Percentiles rank a stretch among this genome's conserved stretches.
phyloP scores from a whole-genome alignment of 2,329 filamentous ascomycete genomes.

The Emydomyces testavorans region DNA sequence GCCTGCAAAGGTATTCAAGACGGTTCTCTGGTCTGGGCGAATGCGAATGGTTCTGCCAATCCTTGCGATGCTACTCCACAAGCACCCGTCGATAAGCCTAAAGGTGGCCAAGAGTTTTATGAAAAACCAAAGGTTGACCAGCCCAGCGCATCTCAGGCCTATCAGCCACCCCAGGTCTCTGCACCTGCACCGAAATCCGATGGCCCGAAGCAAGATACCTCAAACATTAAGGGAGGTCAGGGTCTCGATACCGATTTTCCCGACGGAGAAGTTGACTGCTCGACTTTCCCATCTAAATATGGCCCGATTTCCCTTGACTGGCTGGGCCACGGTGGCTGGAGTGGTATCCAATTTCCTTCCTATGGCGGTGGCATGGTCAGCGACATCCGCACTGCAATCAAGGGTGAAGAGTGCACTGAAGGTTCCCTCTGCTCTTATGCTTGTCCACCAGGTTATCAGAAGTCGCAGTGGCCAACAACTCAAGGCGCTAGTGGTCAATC shows the following conservation, averaged over 20 bases:
- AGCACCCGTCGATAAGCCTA: constrained; percentile 27
- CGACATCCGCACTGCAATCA: constrained; percentile 53
- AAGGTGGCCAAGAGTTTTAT: constrained; percentile 10
- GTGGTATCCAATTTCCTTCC: constrained; percentile 59
- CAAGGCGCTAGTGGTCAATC: constrained; percentile 77
- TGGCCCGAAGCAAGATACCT: constrained; percentile 14
- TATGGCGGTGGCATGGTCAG: constrained; percentile 45
- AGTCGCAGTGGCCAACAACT: constrained; percentile 71
- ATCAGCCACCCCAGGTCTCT: not conserved
- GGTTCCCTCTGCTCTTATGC: constrained; percentile 81
- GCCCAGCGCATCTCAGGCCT: not conserved
- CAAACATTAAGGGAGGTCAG: constrained; percentile 23
- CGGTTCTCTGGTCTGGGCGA: constrained; percentile 53
- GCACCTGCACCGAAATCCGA: constrained; percentile 16
- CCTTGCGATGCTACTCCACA: constrained; percentile 31
- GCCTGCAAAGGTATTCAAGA: constrained; percentile 61
- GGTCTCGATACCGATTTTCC: constrained; percentile 62
- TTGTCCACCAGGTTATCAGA: constrained; percentile 83
- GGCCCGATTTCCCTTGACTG: constrained; percentile 62
- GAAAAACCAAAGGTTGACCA: constrained; percentile 9
- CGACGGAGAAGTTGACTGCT: constrained; percentile 60
- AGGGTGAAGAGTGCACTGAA: constrained; percentile 48
- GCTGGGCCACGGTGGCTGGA: constrained; percentile 62
- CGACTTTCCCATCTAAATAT: constrained; percentile 64
- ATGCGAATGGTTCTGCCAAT: constrained; percentile 49